These are phyloP conservation scores for Hordeum pubiflorum DNA, from an alignment of 202 grass and related monocot species.

Conservation along the genomic window DNA sequence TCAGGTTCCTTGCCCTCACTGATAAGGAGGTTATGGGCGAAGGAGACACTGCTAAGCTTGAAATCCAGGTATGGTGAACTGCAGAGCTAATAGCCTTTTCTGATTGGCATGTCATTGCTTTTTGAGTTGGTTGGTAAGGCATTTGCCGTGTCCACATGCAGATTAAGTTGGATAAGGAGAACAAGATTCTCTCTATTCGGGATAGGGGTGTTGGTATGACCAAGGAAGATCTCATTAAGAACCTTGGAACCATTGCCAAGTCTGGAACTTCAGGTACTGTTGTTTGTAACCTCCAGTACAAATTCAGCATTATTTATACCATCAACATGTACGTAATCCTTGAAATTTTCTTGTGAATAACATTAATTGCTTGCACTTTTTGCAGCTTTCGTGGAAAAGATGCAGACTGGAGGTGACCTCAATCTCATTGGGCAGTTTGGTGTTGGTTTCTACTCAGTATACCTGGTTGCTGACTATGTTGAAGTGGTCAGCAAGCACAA, in stretches of 20 bases:
- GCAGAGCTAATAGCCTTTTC: not conserved
- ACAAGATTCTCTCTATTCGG: constrained; percentile 74
- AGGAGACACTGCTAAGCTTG: constrained; percentile 91
- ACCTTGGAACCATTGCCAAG: constrained; percentile 93
- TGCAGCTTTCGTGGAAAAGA: constrained; percentile 91
- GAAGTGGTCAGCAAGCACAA: constrained; percentile 99
- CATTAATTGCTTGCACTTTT: not conserved
- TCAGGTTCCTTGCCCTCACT: constrained; percentile 86
- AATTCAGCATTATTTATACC: not conserved
- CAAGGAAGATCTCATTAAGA: constrained; percentile 95
- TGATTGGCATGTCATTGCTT: not conserved
- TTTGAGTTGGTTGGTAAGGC: not conserved
- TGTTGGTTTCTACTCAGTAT: constrained; percentile 97
- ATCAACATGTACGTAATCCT: not conserved
- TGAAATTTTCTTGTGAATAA: not conserved
- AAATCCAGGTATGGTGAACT: constrained; percentile 61
- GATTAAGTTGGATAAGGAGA: constrained; percentile 98
- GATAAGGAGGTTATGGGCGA: constrained; percentile 84
- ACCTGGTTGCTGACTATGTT: constrained; percentile 93
- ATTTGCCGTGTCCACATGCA: constrained; percentile 27
- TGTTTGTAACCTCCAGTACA: not conserved
- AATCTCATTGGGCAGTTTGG: constrained; percentile 97
- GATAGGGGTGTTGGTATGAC: constrained; percentile 97
- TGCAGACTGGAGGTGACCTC: constrained; percentile 86
- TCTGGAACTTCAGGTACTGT: constrained; percentile 89